These are phyloP conservation scores for Anthostomella pinea DNA, from an alignment of 2,329 filamentous ascomycete species.

Conservation along the genomic window DNA sequence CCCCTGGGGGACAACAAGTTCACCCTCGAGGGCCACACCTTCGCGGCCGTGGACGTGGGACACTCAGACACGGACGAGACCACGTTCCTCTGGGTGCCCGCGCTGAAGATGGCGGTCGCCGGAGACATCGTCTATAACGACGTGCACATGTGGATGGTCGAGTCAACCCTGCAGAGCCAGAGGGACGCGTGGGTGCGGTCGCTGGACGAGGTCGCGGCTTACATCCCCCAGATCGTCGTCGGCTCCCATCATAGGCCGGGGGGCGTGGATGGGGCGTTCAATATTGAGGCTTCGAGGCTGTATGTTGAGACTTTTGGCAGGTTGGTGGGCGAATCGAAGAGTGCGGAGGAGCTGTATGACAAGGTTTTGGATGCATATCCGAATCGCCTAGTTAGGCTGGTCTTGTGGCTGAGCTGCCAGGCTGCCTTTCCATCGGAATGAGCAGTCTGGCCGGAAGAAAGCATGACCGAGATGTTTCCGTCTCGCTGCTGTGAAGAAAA, in stretches of 20 bases:
- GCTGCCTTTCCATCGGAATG: too few relatives aligned
- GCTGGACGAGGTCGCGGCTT: neutral
- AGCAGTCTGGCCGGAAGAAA: too few relatives aligned
- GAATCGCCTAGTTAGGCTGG: too few relatives aligned
- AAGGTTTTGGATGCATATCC: too few relatives aligned
- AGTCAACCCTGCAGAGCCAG: slow-evolving; percentile 6
- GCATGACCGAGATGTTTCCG: too few relatives aligned
- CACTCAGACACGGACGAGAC: slow-evolving; percentile 24
- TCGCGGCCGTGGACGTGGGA: slow-evolving; percentile 24
- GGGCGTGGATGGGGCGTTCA: slow-evolving; percentile 4
- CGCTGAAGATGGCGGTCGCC: slow-evolving; percentile 33
- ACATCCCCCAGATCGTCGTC: neutral
- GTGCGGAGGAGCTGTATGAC: too few relatives aligned
- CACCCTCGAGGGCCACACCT: slow-evolving; percentile 17
- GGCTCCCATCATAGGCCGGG: too few relatives aligned
- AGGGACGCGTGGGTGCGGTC: neutral
- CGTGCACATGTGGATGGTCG: slow-evolving; percentile 12
- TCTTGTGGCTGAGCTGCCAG: too few relatives aligned
- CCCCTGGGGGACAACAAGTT: slow-evolving; percentile 16
- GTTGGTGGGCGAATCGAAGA: too few relatives aligned
- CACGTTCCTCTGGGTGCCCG: slow-evolving; percentile 35
- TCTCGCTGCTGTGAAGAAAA: too few relatives aligned
- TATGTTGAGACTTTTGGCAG: slow-evolving; percentile 3
- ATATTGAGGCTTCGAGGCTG: slow-evolving; percentile 3
- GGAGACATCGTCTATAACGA: slow-evolving; percentile 33